Conservation (phyloP, 208 protist species). For the Tritrichomonas musculus region DNA sequence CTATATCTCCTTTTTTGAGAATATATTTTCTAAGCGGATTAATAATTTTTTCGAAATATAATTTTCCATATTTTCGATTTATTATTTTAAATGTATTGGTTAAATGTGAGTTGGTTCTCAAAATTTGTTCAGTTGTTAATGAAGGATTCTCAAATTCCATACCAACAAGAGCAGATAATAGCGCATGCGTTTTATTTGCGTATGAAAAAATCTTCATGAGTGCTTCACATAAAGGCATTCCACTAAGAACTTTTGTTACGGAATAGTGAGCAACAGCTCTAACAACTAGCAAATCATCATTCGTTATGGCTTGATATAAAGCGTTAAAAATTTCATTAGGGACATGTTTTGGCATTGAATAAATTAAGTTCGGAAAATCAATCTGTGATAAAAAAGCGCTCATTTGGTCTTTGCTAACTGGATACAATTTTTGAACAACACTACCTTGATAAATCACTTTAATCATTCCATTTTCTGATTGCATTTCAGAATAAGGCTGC, state of each 20-base stretch:
- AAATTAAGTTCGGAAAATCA: too few species aligned
- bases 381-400: too few species aligned
- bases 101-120: not conserved
- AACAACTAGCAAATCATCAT: not conserved
- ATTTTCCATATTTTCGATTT: not conserved
- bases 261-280: not conserved
- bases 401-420: too few species aligned
- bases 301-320: not conserved
- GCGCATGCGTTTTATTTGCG: not conserved
- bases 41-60: not conserved
- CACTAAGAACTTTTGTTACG: not conserved
- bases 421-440: too few species aligned
- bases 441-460: too few species aligned
- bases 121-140: not conserved
- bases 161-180: not conserved
- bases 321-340: not conserved
- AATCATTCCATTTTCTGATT: too few species aligned
- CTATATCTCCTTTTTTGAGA: not conserved
- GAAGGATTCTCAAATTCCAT: not conserved
- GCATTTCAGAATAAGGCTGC: too few species aligned
- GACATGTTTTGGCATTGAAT: too few species aligned
- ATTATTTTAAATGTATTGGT: constrained; percentile 16
- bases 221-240: not conserved
- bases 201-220: not conserved
- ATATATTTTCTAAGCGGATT: not conserved